Base-by-base conservation (phyloP, 208 protist species). In the Trypanosomatidae sp. region DNA sequence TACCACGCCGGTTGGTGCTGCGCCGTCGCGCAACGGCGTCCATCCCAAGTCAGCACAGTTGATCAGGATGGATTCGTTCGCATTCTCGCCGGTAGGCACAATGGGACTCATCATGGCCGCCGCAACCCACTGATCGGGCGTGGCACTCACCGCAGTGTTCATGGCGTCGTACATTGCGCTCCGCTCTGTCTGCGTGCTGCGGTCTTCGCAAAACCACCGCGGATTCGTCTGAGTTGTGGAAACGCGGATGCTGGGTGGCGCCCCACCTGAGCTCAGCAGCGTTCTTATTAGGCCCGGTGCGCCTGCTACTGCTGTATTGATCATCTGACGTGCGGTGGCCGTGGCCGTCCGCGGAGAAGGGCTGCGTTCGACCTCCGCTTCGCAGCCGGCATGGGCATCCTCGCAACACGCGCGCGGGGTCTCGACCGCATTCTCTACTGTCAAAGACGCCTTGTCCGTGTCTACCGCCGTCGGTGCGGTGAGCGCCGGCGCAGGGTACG, bases 161-260 rank as follows among this genome's bases (percentile, higher is more conserved):
- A 30, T 17, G 7, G 15, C 19, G 3, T 52, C 74, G 12, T 41
- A n/a, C 28, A 15, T 12, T 15, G 58, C 30, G 4, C 22, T 58
- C 30, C 17, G 25, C 66, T 79, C 78, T 15, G 73, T 83, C 68
- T 83, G 78, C 25, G 78, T 79, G 1, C 73, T 66, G 52, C 71
- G 69, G 39, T 83, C 66, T 36, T 66, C 71, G 41, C 58, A 56
- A 49, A 82, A 82, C 68, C 72, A 71, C 6, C 39, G 25, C 22
- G 33, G 17, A 28, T 15, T 52, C 44, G 77, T 81, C 77, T 81
- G 77, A 55, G 71, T 69, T 10, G 53, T 39, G n/a, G 58, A 41
- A 55, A 3, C 46, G 3, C 36, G 39, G 3, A 17, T 15, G 28
- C 28, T 28, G 6, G 8, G 66, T 39, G 41, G n/a, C 47, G 33